Evolutionary conservation across 2,329 filamentous ascomycete genomes (phyloP), one percentile per base, ranked within the genome.

Genomic region (Helicocarpus griseus): DNA sequence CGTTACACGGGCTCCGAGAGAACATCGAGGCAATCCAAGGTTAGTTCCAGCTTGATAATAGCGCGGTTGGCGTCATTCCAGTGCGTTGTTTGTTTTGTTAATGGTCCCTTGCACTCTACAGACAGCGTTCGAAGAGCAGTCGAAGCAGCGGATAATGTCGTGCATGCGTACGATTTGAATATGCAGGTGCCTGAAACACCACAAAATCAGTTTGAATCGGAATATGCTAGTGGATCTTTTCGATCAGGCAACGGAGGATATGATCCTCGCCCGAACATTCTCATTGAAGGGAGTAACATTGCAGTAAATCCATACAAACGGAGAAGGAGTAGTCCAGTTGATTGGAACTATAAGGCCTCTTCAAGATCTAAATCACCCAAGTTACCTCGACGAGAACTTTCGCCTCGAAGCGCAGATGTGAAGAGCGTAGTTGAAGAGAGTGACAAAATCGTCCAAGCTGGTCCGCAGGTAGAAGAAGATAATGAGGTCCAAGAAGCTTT

Each of bases 111-210:
- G 22, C 21, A 49, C 11, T 29, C 29, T 44, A 59, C 56, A 81
- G 84, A 87, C 61, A 86, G 82, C 63, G 85, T 84, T 50, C 77
- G 82, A 61, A 75, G 84, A 54, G 84, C 84, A 1, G 81, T 87
- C 3, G 84, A 87, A 65, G 84, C 84, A 19, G 84, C 84, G 6
- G 84, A 87, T 63, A 87, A 87, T 58, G 83, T 87, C 17, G 83
- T 87, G 8, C 82, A 87, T 65, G 84, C 84, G 11, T 86, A 86
- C 59, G 84, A 87, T 61, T 78, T 87, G 66, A 83, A 87, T 61
- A 85, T 87, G 81, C 80, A 84, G 58, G 76, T 87, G 39, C 83
- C 84, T n/a, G 80, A 84, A 56, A 80, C 77, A 11, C 80, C 78
- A 6, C 65, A 73, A 41, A 69, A 71, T 33, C 71, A 68, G 22